Percentiles rank a stretch among this genome's conserved stretches.
These are phyloP conservation scores for Kazachstania psychrophila DNA, from an alignment of 805 yeast genomes.

Conservation along the genomic window DNA sequence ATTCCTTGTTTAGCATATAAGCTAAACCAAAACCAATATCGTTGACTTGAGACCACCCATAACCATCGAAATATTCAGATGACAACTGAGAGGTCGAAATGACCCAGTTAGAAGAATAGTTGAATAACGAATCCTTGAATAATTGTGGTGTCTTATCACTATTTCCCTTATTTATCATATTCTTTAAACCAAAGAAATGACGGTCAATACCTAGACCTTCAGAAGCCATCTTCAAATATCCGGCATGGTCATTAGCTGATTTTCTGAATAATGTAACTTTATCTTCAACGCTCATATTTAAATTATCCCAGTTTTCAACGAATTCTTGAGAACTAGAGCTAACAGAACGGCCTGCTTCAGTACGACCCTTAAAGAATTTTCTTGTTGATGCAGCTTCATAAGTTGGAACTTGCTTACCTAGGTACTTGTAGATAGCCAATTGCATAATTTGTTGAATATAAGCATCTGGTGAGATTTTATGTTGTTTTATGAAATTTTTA, in stretches of 20 bases:
- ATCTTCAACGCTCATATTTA: slow-evolving; percentile 36
- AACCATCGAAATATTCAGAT: slow-evolving; percentile 75
- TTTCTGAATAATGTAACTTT: slow-evolving; percentile 60
- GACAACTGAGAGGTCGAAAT: slow-evolving; percentile 84
- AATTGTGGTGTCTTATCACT: slow-evolving; percentile 59
- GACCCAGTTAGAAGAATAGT: slow-evolving; percentile 77
- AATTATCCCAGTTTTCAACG: slow-evolving; percentile 64
- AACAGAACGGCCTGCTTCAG: slow-evolving; percentile 87
- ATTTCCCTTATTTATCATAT: slow-evolving; percentile 45
- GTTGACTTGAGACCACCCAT: slow-evolving; percentile 93
- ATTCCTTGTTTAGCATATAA: slow-evolving; percentile 80
- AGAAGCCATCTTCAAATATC: slow-evolving; percentile 66
- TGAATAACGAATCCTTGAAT: slow-evolving; percentile 65
- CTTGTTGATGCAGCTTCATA: slow-evolving; percentile 96
- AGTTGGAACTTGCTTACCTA: slow-evolving; percentile 77
- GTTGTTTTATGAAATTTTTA: slow-evolving; percentile 71
- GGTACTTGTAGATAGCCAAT: slow-evolving; percentile 76
- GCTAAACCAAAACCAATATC: slow-evolving; percentile 93
- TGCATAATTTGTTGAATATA: slow-evolving; percentile 85
- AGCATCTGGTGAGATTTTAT: slow-evolving; percentile 88
- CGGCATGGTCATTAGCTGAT: slow-evolving; percentile 67
- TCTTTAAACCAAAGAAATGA: slow-evolving; percentile 82
- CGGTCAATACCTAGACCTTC: slow-evolving; percentile 89
- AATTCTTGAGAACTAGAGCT: slow-evolving; percentile 60
- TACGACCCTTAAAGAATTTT: slow-evolving; percentile 79